Base-by-base conservation (phyloP, 1,284 basidiomycete genomes). In the Hemileia vastatrix region DNA sequence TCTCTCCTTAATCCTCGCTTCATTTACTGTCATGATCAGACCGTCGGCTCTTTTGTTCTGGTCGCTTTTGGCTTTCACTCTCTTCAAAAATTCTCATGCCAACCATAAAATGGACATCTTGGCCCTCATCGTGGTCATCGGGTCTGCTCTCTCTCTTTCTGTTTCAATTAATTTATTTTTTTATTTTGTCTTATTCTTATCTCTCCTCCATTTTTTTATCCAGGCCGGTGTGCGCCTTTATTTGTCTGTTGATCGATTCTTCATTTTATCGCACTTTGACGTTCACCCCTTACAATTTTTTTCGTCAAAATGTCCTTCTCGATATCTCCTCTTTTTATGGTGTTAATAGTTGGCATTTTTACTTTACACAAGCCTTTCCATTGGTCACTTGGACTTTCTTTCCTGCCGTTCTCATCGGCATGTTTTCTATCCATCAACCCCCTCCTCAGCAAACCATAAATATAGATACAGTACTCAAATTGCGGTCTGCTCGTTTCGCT, bases 281-380 rank as follows among this genome's bases (percentile, higher is more conserved):
- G 0, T 82, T 93, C 67, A 88, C 92, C 0, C 82, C 90, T 1
- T 76, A 87, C 50, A 90, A 90, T 72, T 88, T 98, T 72, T 72
- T 95, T 27, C 77, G 80, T 45, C 85, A 86, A 50, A 94, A 95
- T 71, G 78, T 90, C 0, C 54, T 76, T 5, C 86, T 86, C 1
- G 80, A 83, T 1, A 81, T 97, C 18, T 93, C 95, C 0, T 78
- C 86, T n/a, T 97, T 96, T 75, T 99, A 98, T 73, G 95, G 95
- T n/a, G 77, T 80, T 2, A 89, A 84, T 65, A 78, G 86, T 0
- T 87, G 85, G 83, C 86, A 94, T 71, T 98, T 89, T 76, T 97
- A 98, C 72, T 65, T 96, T 36, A 81, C 83, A 0, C 92, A 96
- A 77, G 92, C 82, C 0, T 70, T 97, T 1, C 93, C 94, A 0